Percentiles rank a stretch among this genome's conserved stretches.
These are phyloP conservation scores for Chrysopogon serrulatus DNA, from an alignment of 176 grass and related monocot species.

Conservation along the genomic window DNA sequence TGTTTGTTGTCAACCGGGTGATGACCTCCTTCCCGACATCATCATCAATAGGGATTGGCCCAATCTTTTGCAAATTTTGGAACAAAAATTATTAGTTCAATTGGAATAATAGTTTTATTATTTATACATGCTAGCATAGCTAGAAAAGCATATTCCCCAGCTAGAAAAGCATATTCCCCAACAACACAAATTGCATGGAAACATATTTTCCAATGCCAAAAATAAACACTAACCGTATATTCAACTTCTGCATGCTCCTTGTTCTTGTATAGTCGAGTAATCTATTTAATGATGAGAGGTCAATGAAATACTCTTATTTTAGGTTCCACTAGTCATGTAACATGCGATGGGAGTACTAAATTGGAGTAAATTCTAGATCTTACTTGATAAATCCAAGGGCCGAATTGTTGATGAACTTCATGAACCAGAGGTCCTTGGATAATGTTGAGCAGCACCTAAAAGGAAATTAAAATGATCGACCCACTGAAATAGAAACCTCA, in stretches of 20 bases:
- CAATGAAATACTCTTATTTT: neutral
- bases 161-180: neutral
- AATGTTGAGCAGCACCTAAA: constrained; percentile 59
- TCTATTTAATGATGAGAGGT: constrained; percentile 40
- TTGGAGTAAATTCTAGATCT: neutral
- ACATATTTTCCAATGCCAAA: neutral
- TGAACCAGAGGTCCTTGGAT: constrained; percentile 65
- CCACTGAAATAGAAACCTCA: neutral
- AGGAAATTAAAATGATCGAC: neutral
- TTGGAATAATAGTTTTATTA: neutral
- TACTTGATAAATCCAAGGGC: constrained; percentile 91
- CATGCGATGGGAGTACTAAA: neutral
- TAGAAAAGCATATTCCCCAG: neutral
- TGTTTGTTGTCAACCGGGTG: constrained; percentile 65
- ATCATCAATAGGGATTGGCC: constrained; percentile 71
- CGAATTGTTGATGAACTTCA: constrained; percentile 85
- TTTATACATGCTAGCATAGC: neutral
- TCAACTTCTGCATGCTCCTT: constrained; percentile 92
- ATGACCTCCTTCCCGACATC: constrained; percentile 72
- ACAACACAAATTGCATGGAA: neutral
- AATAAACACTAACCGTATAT: constrained; percentile 64
- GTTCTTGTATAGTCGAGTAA: constrained; percentile 87
- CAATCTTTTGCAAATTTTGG: constrained; percentile 54
- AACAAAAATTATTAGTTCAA: neutral
- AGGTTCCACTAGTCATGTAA: neutral